Percentiles rank a stretch among this genome's conserved stretches.
phyloP scores from a whole-genome alignment of 208 protist genomes.

The Wallacemonas rigidus region DNA sequence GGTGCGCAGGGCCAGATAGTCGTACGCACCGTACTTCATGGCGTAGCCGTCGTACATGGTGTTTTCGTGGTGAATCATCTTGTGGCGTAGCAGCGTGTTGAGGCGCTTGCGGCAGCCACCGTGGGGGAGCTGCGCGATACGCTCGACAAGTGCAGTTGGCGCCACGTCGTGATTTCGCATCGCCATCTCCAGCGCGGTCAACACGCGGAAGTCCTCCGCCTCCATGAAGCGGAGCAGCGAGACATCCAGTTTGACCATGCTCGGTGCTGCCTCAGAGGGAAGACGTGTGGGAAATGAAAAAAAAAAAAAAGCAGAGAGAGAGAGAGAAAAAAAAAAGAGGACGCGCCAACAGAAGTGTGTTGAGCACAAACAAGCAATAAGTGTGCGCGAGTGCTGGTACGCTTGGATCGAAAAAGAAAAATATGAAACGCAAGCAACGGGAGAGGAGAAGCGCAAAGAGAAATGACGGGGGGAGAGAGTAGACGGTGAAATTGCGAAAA shows the following conservation, averaged over 20 bases:
- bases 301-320: too few relatives aligned
- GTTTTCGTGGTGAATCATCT: constrained; percentile 95
- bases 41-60: constrained; percentile 97
- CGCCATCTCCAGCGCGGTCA: constrained; percentile 96
- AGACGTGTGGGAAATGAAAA: too few relatives aligned
- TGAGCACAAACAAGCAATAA: too few relatives aligned
- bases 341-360: too few relatives aligned
- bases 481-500: too few relatives aligned
- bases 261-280: too few relatives aligned
- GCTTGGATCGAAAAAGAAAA: too few relatives aligned
- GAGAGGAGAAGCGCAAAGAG: too few relatives aligned
- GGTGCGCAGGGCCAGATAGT: constrained; percentile 97
- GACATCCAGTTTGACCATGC: constrained; percentile 90
- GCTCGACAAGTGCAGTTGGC: constrained; percentile 93
- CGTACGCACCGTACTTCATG: constrained; percentile 98
- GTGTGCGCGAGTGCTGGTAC: too few relatives aligned
- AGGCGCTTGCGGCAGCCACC: constrained; percentile 94
- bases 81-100: constrained; percentile 88
- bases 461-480: too few relatives aligned
- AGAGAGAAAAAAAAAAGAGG: too few relatives aligned
- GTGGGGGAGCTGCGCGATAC: constrained; percentile 94
- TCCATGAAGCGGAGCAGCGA: constrained; percentile 89
- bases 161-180: constrained; percentile 99
- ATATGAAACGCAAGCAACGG: too few relatives aligned
- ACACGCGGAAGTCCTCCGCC: constrained; percentile 90